phyloP scores from a whole-genome alignment of 192 early-diverging fungal species.

The Backusella luteola region DNA sequence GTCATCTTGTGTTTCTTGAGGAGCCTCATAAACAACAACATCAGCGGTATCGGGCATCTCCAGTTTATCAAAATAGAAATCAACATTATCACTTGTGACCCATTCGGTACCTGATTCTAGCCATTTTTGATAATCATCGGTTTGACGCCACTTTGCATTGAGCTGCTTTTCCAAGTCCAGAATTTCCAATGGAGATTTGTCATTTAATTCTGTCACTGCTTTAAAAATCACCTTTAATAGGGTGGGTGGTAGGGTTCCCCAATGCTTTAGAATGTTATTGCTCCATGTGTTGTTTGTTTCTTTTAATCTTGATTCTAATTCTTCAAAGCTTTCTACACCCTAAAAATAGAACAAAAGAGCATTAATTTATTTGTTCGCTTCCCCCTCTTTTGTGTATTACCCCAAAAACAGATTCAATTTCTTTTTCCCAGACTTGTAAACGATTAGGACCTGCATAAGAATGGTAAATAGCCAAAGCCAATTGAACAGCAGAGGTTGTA shows the following conservation, averaged over 20 bases:
- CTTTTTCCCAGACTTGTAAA: conserved; percentile 44
- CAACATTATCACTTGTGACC: background rate
- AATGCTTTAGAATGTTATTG: conserved; percentile 37
- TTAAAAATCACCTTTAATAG: conserved; percentile 23
- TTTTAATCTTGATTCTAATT: conserved; percentile 32
- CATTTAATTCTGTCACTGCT: background rate
- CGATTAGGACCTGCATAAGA: conserved; percentile 51
- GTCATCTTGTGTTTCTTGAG: background rate
- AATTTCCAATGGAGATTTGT: background rate
- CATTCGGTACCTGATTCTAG: background rate
- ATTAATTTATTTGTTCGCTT: background rate
- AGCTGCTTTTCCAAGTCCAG: conserved; percentile 9
- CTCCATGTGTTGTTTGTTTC: conserved; percentile 42
- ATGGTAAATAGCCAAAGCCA: conserved; percentile 40
- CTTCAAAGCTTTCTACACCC: conserved; percentile 28
- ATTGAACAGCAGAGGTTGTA: conserved; percentile 40
- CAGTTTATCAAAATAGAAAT: background rate
- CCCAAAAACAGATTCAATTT: conserved; percentile 45
- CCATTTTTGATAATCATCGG: conserved; percentile 13
- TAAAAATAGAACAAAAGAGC: background rate
- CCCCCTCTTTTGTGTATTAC: conserved; percentile 14
- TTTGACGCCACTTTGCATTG: conserved; percentile 18
- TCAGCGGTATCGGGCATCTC: background rate
- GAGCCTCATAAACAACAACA: background rate
- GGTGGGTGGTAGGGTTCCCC: conserved; percentile 33